A percentile compares a stretch with the other conserved stretches of the same genome.
phyloP scores from a whole-genome alignment of 306 rosid genomes.

The Calophaca sinica region DNA sequence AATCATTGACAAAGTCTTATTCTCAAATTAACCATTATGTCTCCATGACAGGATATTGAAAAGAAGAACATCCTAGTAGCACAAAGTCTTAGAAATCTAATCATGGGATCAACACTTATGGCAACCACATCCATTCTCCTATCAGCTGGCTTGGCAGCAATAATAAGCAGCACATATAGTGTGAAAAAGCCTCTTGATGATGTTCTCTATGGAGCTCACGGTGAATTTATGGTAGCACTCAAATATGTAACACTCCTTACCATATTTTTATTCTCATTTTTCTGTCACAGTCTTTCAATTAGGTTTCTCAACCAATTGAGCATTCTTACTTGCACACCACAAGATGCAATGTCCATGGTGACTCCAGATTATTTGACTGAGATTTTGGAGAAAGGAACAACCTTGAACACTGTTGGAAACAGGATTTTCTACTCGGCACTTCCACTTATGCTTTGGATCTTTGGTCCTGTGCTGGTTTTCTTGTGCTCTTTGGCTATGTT shows the following conservation, averaged over 20 bases:
- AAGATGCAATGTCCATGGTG: constrained; percentile 47
- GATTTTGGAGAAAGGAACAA: constrained; percentile 64
- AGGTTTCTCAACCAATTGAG: constrained; percentile 71
- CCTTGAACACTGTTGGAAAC: constrained; percentile 67
- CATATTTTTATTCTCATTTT: constrained; percentile 69
- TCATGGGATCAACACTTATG: constrained; percentile 94
- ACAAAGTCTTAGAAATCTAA: constrained; percentile 76
- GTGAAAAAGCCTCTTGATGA: constrained; percentile 79
- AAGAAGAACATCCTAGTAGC: constrained; percentile 89
- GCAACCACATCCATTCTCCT: constrained; percentile 88
- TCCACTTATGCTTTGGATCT: constrained; percentile 82
- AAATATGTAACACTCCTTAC: constrained; percentile 68
- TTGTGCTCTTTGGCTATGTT: constrained; percentile 58
- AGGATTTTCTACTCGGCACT: constrained; percentile 69
- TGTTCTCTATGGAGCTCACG: constrained; percentile 72
- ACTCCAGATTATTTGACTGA: constrained; percentile 60
- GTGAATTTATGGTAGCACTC: constrained; percentile 65
- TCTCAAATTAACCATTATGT: not conserved
- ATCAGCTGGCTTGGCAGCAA: constrained; percentile 80
- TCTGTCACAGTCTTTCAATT: constrained; percentile 71
- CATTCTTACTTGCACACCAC: constrained; percentile 69
- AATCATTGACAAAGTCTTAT: not conserved
- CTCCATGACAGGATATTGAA: constrained; percentile 75
- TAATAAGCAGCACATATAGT: constrained; percentile 85
- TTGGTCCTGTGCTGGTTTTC: constrained; percentile 78